These are phyloP conservation scores for Hanseniaspora uvarum DNA, from an alignment of 1,139 yeast species.

Conservation along the genomic window DNA sequence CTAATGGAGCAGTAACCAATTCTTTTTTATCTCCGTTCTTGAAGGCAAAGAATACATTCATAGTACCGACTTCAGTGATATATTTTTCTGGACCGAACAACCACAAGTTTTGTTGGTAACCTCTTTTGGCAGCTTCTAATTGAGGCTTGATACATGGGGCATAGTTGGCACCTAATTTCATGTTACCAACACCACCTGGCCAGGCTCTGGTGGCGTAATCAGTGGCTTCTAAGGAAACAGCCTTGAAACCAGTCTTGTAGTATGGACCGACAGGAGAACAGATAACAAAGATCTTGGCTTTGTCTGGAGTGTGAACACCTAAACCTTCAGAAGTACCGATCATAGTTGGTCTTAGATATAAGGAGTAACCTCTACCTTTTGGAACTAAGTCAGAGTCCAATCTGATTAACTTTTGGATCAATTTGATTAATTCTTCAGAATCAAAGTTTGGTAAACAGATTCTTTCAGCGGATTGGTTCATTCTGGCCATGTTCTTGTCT, in stretches of 20 bases:
- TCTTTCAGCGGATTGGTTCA: conserved; percentile 79
- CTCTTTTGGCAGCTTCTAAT: conserved; percentile 73
- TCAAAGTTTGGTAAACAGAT: conserved; percentile 82
- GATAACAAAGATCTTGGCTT: conserved; percentile 72
- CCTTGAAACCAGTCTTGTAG: conserved; percentile 85
- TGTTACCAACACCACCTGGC: conserved; percentile 98
- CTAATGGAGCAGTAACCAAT: conserved; percentile 89
- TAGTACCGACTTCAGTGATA: conserved; percentile 94
- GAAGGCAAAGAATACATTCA: conserved; percentile 87
- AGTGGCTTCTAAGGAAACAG: conserved; percentile 86
- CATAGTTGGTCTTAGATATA: conserved; percentile 86
- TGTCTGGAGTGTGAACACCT: conserved; percentile 74
- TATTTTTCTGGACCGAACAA: conserved; percentile 81
- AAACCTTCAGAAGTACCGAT: conserved; percentile 82
- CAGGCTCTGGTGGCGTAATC: conserved; percentile 94
- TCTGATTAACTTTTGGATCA: conserved; percentile 62
- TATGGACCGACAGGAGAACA: conserved; percentile 93
- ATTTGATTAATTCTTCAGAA: conserved; percentile 59
- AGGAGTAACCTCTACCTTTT: conserved; percentile 71
- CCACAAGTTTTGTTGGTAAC: conserved; percentile 95
- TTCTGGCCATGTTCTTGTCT: conserved; percentile 79
- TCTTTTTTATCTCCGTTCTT: conserved; percentile 76
- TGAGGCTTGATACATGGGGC: conserved; percentile 92
- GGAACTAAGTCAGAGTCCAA: conserved; percentile 75
- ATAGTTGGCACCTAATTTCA: conserved; percentile 92